Conservation (phyloP, 2,329 filamentous ascomycete genomes). For the Pseudogymnoascus sp. region DNA sequence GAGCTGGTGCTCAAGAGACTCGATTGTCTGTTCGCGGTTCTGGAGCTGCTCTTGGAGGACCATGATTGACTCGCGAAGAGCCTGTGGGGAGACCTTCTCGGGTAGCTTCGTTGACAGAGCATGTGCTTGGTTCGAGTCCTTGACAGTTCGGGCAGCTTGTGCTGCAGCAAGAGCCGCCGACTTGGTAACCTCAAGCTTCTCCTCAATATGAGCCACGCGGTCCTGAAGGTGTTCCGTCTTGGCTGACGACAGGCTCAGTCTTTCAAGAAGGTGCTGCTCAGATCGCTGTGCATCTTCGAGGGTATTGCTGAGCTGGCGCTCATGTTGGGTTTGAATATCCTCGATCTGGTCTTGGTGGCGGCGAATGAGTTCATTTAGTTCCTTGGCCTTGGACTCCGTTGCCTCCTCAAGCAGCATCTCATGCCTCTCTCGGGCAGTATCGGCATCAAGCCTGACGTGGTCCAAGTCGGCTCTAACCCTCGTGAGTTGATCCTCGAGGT, state of each 20-base stretch:
- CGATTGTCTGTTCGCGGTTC: conserved; percentile 82
- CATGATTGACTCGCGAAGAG: conserved; percentile 88
- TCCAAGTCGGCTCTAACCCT: conserved; percentile 69
- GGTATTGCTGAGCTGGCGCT: conserved; percentile 61
- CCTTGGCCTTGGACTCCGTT: conserved; percentile 55
- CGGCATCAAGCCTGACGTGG: conserved; percentile 65
- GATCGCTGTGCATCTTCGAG: conserved; percentile 73
- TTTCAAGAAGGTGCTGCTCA: conserved; percentile 72
- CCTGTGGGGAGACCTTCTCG: conserved; percentile 88
- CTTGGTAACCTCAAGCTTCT: conserved; percentile 83
- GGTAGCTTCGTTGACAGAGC: conserved; percentile 44
- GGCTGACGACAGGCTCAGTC: conserved; percentile 70
- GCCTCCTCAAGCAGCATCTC: conserved; percentile 81
- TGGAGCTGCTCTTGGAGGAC: conserved; percentile 95
- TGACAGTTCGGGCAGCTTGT: conserved; percentile 52
- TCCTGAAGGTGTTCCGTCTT: conserved; percentile 83
- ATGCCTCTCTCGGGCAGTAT: conserved; percentile 70
- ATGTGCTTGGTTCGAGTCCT: conserved; percentile 25
- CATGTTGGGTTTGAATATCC: conserved; percentile 66
- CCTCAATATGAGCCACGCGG: conserved; percentile 73
- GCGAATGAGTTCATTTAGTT: conserved; percentile 40
- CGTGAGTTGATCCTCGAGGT: conserved; percentile 70
- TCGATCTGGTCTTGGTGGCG: conserved; percentile 63
- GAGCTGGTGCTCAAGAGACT: conserved; percentile 69
- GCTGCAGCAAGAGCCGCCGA: conserved; percentile 77